phyloP scores from a whole-genome alignment of 768 basidiomycete genomes.

The Hericium rajendrae region DNA sequence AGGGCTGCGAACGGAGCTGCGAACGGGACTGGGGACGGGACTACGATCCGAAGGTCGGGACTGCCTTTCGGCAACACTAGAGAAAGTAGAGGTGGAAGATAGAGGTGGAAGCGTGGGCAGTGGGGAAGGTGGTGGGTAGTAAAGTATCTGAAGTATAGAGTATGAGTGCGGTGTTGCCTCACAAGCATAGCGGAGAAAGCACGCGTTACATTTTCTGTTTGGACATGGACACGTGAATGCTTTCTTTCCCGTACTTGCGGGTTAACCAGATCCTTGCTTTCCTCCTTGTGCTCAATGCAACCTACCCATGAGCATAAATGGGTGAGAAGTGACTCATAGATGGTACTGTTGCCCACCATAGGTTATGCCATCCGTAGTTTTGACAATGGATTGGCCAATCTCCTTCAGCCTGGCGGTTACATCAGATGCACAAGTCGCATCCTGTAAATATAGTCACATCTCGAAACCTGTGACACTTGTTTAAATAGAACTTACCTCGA shows the following conservation, averaged over 20 bases:
- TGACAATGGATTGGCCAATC: background rate
- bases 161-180: background rate
- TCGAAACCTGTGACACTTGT: background rate
- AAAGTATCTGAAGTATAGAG: background rate
- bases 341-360: background rate
- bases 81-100: too few relatives aligned
- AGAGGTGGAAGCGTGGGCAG: too few relatives aligned
- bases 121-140: background rate
- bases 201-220: background rate
- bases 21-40: too few relatives aligned
- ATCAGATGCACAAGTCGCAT: background rate
- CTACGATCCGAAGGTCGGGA: background rate
- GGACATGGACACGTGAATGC: background rate
- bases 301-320: background rate
- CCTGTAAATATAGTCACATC: background rate
- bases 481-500: background rate
- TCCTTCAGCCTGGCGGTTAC: background rate
- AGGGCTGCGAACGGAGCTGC: too few relatives aligned
- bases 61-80: too few relatives aligned
- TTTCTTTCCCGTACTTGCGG: background rate
- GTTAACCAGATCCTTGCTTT: background rate
- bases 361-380: background rate
- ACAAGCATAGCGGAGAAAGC: background rate
- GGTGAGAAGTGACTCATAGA: background rate
- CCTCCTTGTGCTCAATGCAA: background rate